phyloP scores from a whole-genome alignment of 2,329 filamentous ascomycete genomes.

The Dactylellina haptotyla region DNA sequence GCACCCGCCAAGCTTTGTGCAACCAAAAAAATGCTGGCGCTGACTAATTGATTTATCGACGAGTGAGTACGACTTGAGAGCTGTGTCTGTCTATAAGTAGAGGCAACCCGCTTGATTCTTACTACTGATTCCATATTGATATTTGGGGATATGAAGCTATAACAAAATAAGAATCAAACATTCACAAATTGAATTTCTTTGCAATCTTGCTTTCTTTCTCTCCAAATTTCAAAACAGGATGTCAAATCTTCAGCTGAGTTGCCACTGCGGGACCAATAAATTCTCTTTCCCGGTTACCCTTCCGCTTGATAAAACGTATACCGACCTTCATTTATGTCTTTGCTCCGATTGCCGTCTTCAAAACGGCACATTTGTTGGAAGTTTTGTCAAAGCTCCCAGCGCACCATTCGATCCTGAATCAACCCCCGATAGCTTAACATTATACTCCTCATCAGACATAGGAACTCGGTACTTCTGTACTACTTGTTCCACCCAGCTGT shows the following conservation, averaged over 20 bases:
- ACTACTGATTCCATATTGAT: too few species aligned
- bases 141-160: too few species aligned
- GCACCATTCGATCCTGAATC: conserved; percentile 21
- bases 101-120: too few species aligned
- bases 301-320: conserved; percentile 16
- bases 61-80: too few species aligned
- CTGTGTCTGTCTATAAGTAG: too few species aligned
- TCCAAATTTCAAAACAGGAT: not conserved
- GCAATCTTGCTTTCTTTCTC: not conserved
- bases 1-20: too few species aligned
- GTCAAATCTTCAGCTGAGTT: not conserved
- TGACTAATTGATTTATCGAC: too few species aligned
- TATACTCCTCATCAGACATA: not conserved
- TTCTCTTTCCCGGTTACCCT: conserved; percentile 1
- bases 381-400: conserved; percentile 13
- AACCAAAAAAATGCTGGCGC: too few species aligned
- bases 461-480: conserved; percentile 29
- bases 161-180: too few species aligned
- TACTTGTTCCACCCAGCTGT: conserved; percentile 28
- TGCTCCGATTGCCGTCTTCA: conserved; percentile 24
- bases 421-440: not conserved
- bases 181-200: not conserved
- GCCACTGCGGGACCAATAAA: conserved; percentile 24
- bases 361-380: conserved; percentile 27
- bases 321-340: conserved; percentile 16